Conservation (phyloP, 2,329 filamentous ascomycete genomes). For the Botryotinia globosa region DNA sequence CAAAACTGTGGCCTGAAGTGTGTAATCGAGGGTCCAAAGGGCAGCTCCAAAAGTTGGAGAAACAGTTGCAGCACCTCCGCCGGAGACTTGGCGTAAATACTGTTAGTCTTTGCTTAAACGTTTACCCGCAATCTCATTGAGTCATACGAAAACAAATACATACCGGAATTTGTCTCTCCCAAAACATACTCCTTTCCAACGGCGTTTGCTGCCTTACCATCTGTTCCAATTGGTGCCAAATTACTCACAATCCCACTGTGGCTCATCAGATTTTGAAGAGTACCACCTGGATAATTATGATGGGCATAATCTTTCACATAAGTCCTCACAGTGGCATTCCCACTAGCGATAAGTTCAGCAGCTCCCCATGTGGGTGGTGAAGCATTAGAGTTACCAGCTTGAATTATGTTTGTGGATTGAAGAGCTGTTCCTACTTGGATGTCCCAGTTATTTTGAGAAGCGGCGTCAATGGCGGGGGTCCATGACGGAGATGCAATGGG, state of each 20-base stretch:
- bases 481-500: constrained; percentile 34
- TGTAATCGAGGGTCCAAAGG: constrained; percentile 36
- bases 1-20: constrained; percentile 24
- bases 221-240: constrained; percentile 26
- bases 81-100: constrained; percentile 23
- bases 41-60: constrained; percentile 34
- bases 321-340: constrained; percentile 27
- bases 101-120: not conserved
- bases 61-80: constrained; percentile 32
- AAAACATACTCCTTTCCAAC: constrained; percentile 35
- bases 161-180: constrained; percentile 39
- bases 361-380: constrained; percentile 36
- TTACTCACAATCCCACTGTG: constrained; percentile 33
- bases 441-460: constrained; percentile 34
- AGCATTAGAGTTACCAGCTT: constrained; percentile 34
- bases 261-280: constrained; percentile 32
- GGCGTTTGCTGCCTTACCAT: constrained; percentile 29
- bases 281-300: constrained; percentile 44
- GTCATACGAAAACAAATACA: constrained; percentile 29
- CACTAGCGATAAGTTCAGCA: constrained; percentile 32
- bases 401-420: constrained; percentile 27
- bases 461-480: constrained; percentile 31
- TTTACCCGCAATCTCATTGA: not conserved
- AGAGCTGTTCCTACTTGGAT: constrained; percentile 30
- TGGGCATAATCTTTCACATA: constrained; percentile 35